Evolutionary conservation across 164 flowering plant species (phyloP).

Genomic region (Litsea cubeba): DNA sequence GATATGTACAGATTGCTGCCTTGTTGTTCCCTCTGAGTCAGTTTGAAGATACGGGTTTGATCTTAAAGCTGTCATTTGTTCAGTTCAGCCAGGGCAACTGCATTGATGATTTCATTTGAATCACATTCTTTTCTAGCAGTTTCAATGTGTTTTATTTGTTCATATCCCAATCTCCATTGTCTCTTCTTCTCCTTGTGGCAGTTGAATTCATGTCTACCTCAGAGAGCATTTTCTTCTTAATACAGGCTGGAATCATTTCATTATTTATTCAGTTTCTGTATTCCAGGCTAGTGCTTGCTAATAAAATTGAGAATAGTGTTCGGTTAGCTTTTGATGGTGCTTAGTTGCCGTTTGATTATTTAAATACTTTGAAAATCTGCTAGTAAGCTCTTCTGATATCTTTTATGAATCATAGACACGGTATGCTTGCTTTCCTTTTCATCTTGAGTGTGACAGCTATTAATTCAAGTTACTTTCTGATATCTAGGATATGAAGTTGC

Average conservation of each 20-base stretch:
- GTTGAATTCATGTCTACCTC: constrained; percentile 2
- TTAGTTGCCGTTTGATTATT: neutral
- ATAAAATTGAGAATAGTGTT: constrained; percentile 2
- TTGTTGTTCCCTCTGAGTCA: neutral
- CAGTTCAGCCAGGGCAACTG: constrained; percentile 2
- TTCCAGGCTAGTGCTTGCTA: constrained; percentile 7
- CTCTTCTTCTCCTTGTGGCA: constrained; percentile 7
- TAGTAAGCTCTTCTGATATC: neutral
- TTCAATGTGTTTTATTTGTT: constrained; percentile 1
- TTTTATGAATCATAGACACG: neutral
- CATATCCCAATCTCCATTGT: constrained; percentile 3
- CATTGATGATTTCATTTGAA: neutral
- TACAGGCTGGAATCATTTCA: constrained; percentile 3
- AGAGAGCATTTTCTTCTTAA: constrained; percentile 5
- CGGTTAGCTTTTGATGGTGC: neutral
- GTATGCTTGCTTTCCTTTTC: neutral
- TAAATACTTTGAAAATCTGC: neutral
- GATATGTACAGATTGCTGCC: constrained; percentile 12
- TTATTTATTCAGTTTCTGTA: constrained; percentile 5
- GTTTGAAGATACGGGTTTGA: constrained; percentile 3
- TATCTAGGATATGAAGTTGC: neutral
- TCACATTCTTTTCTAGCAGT: constrained; percentile 7
- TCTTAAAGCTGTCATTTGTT: neutral
- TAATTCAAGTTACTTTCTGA: neutral
- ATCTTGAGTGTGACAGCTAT: neutral